phyloP scores from a whole-genome alignment of 2,329 filamentous ascomycete genomes.

The Fusarium phyllophilum region DNA sequence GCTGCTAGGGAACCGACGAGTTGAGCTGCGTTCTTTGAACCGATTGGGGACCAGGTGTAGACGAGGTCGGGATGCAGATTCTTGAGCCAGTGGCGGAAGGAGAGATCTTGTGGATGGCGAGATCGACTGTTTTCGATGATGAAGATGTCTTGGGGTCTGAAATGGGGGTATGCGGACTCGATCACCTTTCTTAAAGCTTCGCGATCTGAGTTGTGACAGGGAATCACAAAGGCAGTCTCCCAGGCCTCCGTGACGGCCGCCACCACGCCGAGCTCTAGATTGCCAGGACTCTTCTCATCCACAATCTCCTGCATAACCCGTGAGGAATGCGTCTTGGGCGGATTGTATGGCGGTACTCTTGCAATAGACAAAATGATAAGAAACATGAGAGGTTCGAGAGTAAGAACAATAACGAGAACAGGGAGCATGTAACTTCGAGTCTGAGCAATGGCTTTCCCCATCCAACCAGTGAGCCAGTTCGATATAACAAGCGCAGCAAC shows the following conservation, averaged over 20 bases:
- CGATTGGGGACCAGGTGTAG: constrained; percentile 7
- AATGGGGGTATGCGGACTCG: not conserved
- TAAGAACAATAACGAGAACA: constrained; percentile 3
- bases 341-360: not conserved
- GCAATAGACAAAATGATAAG: constrained; percentile 9
- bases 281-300: not conserved
- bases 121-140: constrained; percentile 3
- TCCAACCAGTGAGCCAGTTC: not conserved
- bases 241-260: fast-evolving
- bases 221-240: constrained; percentile 1
- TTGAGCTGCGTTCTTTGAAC: constrained; percentile 1
- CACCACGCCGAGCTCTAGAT: not conserved
- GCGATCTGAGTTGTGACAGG: not conserved
- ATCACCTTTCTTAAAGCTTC: not conserved
- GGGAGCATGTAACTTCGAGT: not conserved
- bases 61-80: not conserved
- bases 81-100: not conserved
- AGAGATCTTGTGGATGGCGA: not conserved
- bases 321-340: not conserved
- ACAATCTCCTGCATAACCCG: too few species aligned
- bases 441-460: not conserved
- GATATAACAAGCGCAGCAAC: not conserved
- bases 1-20: not conserved
- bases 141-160: constrained; percentile 7
- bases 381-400: constrained; percentile 9